These are phyloP conservation scores for Populus tomentosa DNA, from an alignment of 441 rosid genomes.

Conservation along the genomic window DNA sequence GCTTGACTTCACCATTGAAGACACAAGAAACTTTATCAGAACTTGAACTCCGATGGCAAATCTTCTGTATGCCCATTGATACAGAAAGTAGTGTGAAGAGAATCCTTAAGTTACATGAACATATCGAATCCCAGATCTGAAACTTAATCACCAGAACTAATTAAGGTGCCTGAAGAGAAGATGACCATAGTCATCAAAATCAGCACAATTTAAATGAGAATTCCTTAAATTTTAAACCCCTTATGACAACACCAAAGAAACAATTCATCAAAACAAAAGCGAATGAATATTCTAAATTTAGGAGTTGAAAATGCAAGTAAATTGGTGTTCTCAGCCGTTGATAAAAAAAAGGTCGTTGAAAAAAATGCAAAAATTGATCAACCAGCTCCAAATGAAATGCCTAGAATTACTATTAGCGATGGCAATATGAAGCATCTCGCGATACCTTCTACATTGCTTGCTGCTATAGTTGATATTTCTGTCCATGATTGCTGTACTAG, in stretches of 20 bases:
- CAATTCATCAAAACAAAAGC: neutral
- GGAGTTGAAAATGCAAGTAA: neutral
- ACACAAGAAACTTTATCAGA: conserved; percentile 15
- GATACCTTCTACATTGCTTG: neutral
- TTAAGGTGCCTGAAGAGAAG: conserved; percentile 26
- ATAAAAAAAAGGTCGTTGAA: neutral
- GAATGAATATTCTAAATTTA: neutral
- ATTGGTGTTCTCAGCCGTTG: neutral
- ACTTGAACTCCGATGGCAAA: conserved; percentile 22
- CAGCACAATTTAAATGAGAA: neutral
- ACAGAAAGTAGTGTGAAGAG: conserved; percentile 5
- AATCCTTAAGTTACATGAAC: conserved; percentile 18
- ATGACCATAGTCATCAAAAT: conserved; percentile 10
- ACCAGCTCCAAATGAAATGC: neutral
- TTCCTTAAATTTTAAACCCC: neutral
- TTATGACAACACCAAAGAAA: neutral
- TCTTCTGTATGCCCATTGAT: conserved; percentile 38
- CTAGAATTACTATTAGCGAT: neutral
- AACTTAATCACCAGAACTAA: conserved; percentile 17
- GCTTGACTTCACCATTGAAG: conserved; percentile 16
- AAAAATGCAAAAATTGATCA: neutral
- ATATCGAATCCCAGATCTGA: conserved; percentile 9
- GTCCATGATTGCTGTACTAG: neutral
- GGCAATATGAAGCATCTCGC: neutral
- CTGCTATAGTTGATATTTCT: neutral